Percentiles rank a stretch among this genome's conserved stretches.
Conservation (phyloP, 2,329 filamentous ascomycete species). For the Allantophomopsis lycopodina region DNA sequence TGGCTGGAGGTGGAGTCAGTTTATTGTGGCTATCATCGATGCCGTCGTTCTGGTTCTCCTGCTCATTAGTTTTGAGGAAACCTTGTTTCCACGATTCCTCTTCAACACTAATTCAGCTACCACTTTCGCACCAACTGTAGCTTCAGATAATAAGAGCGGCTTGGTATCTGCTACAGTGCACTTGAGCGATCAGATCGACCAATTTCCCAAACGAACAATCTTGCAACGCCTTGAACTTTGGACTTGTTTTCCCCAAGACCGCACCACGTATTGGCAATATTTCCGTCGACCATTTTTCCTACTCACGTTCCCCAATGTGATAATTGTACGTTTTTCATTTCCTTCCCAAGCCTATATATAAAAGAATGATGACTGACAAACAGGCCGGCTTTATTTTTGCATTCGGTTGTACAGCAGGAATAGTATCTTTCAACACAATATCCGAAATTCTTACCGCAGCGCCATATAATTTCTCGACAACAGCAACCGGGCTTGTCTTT, state of each 20-base stretch:
- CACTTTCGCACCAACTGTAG: neutral
- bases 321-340: constrained; percentile 5
- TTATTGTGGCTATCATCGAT: constrained; percentile 18
- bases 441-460: constrained; percentile 9
- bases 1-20: constrained; percentile 19
- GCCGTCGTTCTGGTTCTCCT: constrained; percentile 4
- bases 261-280: constrained; percentile 23
- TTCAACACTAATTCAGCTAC: neutral
- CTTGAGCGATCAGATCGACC: neutral
- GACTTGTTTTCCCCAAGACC: constrained; percentile 18
- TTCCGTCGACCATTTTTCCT: constrained; percentile 24
- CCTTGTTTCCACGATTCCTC: constrained; percentile 3
- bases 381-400: constrained; percentile 24
- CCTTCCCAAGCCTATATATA: neutral
- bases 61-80: constrained; percentile 17
- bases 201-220: constrained; percentile 8
- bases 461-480: constrained; percentile 5
- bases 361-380: neutral
- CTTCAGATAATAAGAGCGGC: neutral
- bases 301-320: constrained; percentile 23
- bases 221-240: constrained; percentile 10
- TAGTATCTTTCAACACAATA: constrained; percentile 25
- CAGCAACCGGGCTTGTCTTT: constrained; percentile 12
- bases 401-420: constrained; percentile 24
- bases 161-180: too few relatives aligned